Base-by-base conservation (phyloP, 2,329 filamentous ascomycete species). In the Aspergillus pseudonomiae region DNA sequence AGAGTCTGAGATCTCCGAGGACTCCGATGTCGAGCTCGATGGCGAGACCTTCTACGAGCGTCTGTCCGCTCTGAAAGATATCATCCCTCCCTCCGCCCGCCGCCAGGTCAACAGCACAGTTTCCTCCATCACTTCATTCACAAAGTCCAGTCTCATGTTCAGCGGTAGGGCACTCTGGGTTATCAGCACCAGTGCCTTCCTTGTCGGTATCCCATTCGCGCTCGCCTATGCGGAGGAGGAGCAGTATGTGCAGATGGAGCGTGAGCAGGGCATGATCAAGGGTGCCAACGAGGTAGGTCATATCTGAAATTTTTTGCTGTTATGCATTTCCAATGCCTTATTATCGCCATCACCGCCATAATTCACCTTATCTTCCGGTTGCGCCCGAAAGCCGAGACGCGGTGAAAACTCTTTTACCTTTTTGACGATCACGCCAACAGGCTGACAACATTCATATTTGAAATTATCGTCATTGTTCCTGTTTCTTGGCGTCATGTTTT, bases 171-270 rank as follows among this genome's bases (percentile, higher is more conserved):
- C 91, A 61, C 84, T 96, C 71, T 99, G 93, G 93, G 89, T 97
- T 61, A 83, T 99, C 63, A 93, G 90, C 80, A 97, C 94, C 68
- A 94, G 91, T 66, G 93, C 92, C 64, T 86, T 99, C 75, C 84
- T 99, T 77, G 82, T 98, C 68, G 94, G 93, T 72, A 93, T 98
- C 58, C 95, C 95, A 61, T 98, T 93, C 85, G 94, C 93, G 63
- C 84, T 99, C 71, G 94, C 93, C 63, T 94, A 93, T 77, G 89
- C 91, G 68, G 95, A 99, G 85, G 95, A 99, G 84, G 93, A 97
- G 85, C 92, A 97, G 84, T 89, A 96, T 78, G 85, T 94, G 69
- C 94, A 97, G 84, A 96, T 97, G 93, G 95, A 99, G 88, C 89
- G 93, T 80, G 94, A 97, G 84, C 93, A 94, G 87, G 89, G 91